Base-by-base conservation (phyloP, 306 rosid genomes). In the Citrullus mucosospermus region DNA sequence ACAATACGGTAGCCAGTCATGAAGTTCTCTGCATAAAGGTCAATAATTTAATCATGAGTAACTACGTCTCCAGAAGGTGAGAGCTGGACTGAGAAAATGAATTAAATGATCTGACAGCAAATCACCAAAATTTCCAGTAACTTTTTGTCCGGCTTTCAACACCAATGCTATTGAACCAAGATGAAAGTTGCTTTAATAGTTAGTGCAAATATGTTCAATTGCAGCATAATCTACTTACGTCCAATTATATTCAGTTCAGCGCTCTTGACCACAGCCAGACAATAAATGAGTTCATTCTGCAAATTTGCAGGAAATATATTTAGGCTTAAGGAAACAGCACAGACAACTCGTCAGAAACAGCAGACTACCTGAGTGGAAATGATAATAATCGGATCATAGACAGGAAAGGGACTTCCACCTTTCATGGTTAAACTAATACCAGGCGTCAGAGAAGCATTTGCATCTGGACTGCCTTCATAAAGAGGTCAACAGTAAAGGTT, bases 1-100 rank as follows among this genome's bases (percentile, higher is more conserved):
- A 94, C 90, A 32, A 94, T 92, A 16, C 74, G 91, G 88, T 94
- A 87, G 77, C 97, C 97, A 11, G 96, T 86, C 98, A 94, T 92
- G 81, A 89, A 94, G 88, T 94, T 94, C 86, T 92, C 98, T 94
- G 95, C 81, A 82, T 83, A 68, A 78, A 81, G 59, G 80, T 63
- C 62, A 77, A 79, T 28, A 79, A 51, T 43, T 81, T 80, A 83
- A 41, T 18, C 62, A 80, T 77, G 57, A 17, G 62, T 71, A 22
- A 71, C 43, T 48, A 20, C 25, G 76, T 46, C 66, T 68, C 76
- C 41, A 30, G 50, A 81, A 76, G 46, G 15, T 32, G 66, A 76
- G 54, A 55, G 61, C 78, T 66, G 28, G 62, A 36, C 48, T 50
- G 62, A 46, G n/a, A 44, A 43, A 44, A 71, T 71, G 58, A 39